Base-by-base conservation (phyloP, 305 asterid genomes). In the Fraxinus albicans region DNA sequence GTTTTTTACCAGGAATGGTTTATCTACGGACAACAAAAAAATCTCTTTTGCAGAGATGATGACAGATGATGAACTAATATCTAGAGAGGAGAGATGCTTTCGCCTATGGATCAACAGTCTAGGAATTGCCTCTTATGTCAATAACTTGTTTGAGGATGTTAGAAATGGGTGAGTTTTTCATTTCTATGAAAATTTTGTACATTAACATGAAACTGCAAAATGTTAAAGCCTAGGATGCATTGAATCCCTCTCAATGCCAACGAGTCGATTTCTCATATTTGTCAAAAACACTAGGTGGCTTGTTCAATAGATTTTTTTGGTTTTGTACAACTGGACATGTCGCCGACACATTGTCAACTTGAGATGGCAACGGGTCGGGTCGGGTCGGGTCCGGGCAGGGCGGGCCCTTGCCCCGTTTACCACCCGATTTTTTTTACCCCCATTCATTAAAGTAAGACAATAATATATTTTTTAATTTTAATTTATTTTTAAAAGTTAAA, bases 21-120 rank as follows among this genome's bases (percentile, higher is more conserved):
- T 96, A 91, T 94, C 99, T 33, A 88, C 97, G 13, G 97, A 93
- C 91, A 91, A 75, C 91, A 93, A 92, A 81, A 96, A 91, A 90
- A 78, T 91, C 69, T 92, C 95, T 47, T 96, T 86, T 80, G 99
- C 98, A 25, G 98, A 92, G 90, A 95, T 95, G 98, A 95, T 95
- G 97, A 90, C 98, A 5, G 98, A 96, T 77, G 99, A 94, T 58
- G 98, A 92, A 85, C 89, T 84, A 82, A 92, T 94, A 82, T 94
- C 99, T 17, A 88, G 99, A 89, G 99, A 96, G 86, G 98, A 96
- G 88, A 94, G 99, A 87, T 96, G 99, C 89, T 96, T 94, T 82
- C 97, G 98, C 38, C 90, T 96, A 81, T 96, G 99, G 99, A 94
- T 96, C 90, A 96, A 96, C 86, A 96, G 99, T 89, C 86, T 96